Evolutionary conservation across 805 yeast species (phyloP), one percentile per base, ranked within the genome.

Genomic region (Candida caryicola): DNA sequence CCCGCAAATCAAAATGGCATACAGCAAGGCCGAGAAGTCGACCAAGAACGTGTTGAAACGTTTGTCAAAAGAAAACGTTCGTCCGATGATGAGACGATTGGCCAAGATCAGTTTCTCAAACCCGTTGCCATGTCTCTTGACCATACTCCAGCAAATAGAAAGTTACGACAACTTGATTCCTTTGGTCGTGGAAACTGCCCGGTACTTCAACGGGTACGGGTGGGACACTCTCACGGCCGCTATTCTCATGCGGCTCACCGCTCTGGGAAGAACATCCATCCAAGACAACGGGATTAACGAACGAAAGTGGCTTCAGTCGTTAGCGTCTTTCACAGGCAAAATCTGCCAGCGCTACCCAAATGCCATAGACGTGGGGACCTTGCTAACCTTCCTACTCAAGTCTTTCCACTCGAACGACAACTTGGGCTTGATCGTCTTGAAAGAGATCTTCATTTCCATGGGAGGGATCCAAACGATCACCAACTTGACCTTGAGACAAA

Each of bases 211-310:
- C 35, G 73, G 65, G 4, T 82, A 83, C 51, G 88, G 89, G 0
- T 88, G 95, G 89, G 98, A 91, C 57, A 85, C 80, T 2, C 60
- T 91, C 21, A 82, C 90, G 4, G 80, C 78, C 51, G 88, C 84
- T 1, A 60, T 90, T 3, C 65, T 90, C 52, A 73, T 78, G 52
- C 76, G 93, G 47, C 66, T 91, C 16, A 78, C 90, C 1, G 59
- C 68, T 1, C 59, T 79, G 0, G 82, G 81, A n/a, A 71, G 95
- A 57, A 61, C 75, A 1, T 73, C 81, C 16, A 66, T 81, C 23
- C 95, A 87, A 58, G 68, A 60, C 2, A 90, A 89, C 61, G 97
- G 97, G 6, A 63, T 91, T 39, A 79, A 80, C 49, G 90, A 85
- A 40, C 69, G 84, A 17, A 81, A 76, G 49, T 91, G 98, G 98